Conservation (phyloP, 176 grass and related monocot species). For the Aegilops sharonensis region DNA sequence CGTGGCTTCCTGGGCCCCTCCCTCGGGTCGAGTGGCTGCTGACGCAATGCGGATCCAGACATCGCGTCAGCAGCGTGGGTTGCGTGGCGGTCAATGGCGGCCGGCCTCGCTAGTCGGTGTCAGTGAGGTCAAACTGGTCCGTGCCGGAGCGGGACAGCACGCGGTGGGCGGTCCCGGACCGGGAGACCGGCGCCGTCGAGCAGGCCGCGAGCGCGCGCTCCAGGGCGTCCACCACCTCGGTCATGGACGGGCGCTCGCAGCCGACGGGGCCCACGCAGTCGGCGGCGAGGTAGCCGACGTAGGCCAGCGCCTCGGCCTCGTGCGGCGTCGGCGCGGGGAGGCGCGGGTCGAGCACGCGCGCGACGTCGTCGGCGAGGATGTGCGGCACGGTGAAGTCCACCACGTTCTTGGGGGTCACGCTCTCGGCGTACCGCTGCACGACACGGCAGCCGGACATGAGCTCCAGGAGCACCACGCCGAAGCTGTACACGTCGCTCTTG, state of each 20-base stretch:
- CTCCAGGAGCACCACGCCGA: conserved; percentile 73
- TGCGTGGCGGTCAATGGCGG: background rate
- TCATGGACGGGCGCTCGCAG: conserved; percentile 75
- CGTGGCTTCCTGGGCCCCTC: background rate
- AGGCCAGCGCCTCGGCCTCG: conserved; percentile 70
- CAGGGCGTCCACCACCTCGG: conserved; percentile 72
- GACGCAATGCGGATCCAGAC: conserved; percentile 7
- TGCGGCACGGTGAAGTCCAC: conserved; percentile 79
- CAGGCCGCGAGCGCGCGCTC: conserved; percentile 65
- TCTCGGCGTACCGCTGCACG: conserved; percentile 74
- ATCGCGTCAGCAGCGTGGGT: conserved; percentile 1
- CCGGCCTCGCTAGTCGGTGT: conserved; percentile 38
- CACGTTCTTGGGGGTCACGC: conserved; percentile 81
- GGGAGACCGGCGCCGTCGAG: conserved; percentile 11
- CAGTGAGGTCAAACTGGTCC: conserved; percentile 57
- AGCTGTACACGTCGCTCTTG: conserved; percentile 86
- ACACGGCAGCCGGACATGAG: conserved; percentile 72
- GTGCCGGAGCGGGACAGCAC: conserved; percentile 41
- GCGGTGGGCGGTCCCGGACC: conserved; percentile 27
- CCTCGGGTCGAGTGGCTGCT: background rate
- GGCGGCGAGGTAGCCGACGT: conserved; percentile 76
- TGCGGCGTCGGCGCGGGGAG: conserved; percentile 45
- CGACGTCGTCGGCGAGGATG: conserved; percentile 70
- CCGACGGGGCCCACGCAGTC: conserved; percentile 75
- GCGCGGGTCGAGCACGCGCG: conserved; percentile 59